Evolutionary conservation across 176 grass and related monocot genomes (phyloP).

Genomic region (Hordeum vulgare): MorexV3_pseudomolecules_assembly NC_058520.1:313271866-313272365

Average conservation of each 20-base stretch:
- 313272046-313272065: neutral
- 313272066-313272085: neutral
- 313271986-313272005: neutral
- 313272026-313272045: neutral
- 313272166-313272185: conserved; percentile 25
- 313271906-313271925: neutral
- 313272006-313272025: neutral
- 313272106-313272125: neutral
- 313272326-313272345: neutral
- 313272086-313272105: conserved; percentile 1
- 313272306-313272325: neutral
- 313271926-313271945: conserved; percentile 1
- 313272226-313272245: conserved; percentile 94
- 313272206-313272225: conserved; percentile 93
- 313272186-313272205: conserved; percentile 97
- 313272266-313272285: conserved; percentile 60
- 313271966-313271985: neutral
- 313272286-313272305: conserved; percentile 8
- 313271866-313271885: too few relatives aligned
- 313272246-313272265: conserved; percentile 90
- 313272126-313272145: neutral
- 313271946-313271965: neutral
- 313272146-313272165: conserved; percentile 16
- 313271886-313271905: too few relatives aligned
- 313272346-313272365: conserved; percentile 20